Evolutionary conservation across 2,329 filamentous ascomycete genomes (phyloP), one percentile per base, ranked within the genome.

Genomic region (Fusarium devonianum): DNA sequence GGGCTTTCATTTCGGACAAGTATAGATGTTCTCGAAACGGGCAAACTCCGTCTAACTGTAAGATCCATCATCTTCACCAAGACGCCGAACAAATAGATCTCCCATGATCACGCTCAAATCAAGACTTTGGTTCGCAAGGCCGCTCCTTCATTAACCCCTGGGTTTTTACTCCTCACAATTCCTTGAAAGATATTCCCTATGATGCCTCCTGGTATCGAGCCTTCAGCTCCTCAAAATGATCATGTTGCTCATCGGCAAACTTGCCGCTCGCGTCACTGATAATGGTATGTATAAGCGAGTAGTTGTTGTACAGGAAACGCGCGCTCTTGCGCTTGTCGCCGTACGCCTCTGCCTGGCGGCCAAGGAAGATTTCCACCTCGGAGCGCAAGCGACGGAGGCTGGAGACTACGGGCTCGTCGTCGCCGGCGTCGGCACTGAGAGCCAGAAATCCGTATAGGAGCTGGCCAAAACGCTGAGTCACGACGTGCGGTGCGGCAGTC

Each of bases 381-480:
- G 80, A 82, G 21, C 91, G 79, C 64, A 99, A 73, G 18, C 94
- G 83, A 10, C 81, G 81, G 35, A 99, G 72, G 64, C 91, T 96
- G 36, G 89, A 86, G 1, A 87, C 86, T 2, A 97, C 89, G 0
- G 94, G 94, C 71, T 99, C 94, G 61, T 97, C 92, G 61, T 97
- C 94, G 2, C 92, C 92, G 1, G 91, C 90, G 62, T 97, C 92
- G n/a, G 85, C 85, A 66, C 90, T 95, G 32, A 99, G 80, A 0
- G 84, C 78, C 21, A 97, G 74, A 21, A 97, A 88, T 3, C 90
- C 91, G 56, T 96, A 89, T 37, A 96, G 73, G 38, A 99, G 85
- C 73, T 97, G 93, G 0, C 90, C 94, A 67, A 97, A 97, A n/a
- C 92, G 85, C 71, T 99, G 94, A 0, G 94, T 97, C 13, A 95